Evolutionary conservation across 306 rosid genomes (phyloP), one percentile per base, ranked within the genome.

Genomic region (Citrullus colocynthis): DNA sequence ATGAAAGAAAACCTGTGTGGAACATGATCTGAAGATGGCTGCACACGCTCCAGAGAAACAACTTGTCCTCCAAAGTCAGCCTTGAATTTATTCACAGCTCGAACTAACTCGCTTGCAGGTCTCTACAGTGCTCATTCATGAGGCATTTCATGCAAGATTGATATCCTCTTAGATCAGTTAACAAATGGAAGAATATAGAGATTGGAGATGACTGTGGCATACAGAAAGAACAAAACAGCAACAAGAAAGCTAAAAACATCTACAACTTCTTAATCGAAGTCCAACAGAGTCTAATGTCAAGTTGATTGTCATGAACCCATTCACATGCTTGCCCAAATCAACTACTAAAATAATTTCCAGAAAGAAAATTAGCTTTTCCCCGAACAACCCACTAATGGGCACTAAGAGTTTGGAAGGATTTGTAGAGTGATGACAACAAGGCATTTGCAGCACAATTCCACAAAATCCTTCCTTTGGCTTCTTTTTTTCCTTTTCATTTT

Each of bases 21-120:
- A 85, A 95, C 99, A 82, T 95, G 97, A 85, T 95, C 99, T 62
- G 93, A 89, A 72, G 99, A 95, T 73, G 99, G 97, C 74, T 95
- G 97, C 80, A 95, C 99, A 80, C 99, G 93, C 85, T 95, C 99
- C 80, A 95, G 77, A 70, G 91, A 86, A 80, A 95, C 93, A 85
- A 95, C 75, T 79, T 90, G 97, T 69, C 92, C 99, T 64, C 97
- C 97, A 84, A 95, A 95, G 65, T 95, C 93, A 10, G 90, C 92
- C 88, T 95, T 92, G 74, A 95, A 95, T 82, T 87, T 90, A 81
- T 92, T 92, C 78, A 95, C 97, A 34, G 99, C 90, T 49, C 99
- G 93, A 87, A 95, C 86, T 89, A 95, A 78, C 81, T 92, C 99
- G 24, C 84, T 75, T 42, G 92, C 89, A 79, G 99, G 97, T 77